phyloP scores from a whole-genome alignment of 1,284 basidiomycete genomes.

The Leccinum griseonigrum region DNA sequence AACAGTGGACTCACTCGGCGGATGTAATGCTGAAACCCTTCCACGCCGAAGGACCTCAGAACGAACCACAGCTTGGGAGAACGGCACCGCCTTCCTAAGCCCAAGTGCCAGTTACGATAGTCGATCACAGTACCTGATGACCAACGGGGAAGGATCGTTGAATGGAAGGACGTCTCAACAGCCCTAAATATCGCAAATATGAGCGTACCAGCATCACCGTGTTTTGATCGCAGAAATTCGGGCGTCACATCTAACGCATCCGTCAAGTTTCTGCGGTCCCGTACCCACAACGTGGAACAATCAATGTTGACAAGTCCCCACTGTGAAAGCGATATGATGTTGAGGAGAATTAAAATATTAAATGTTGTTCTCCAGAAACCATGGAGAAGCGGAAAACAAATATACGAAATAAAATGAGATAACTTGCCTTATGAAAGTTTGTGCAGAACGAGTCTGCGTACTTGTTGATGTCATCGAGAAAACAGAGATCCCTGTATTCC shows the following conservation, averaged over 20 bases:
- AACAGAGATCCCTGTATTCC: conserved; percentile 64
- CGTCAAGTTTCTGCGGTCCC: conserved; percentile 72
- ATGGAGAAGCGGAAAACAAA: neutral
- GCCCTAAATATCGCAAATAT: neutral
- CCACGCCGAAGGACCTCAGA: conserved; percentile 74
- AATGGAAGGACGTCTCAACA: neutral
- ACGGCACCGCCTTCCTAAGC: conserved; percentile 86
- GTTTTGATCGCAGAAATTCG: conserved; percentile 73
- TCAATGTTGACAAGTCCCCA: conserved; percentile 93
- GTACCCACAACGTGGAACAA: conserved; percentile 77
- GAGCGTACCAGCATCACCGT: conserved; percentile 64
- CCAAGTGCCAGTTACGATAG: conserved; percentile 92
- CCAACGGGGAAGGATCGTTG: neutral
- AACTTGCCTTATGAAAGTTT: conserved; percentile 85
- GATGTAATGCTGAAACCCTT: conserved; percentile 78
- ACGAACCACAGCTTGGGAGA: conserved; percentile 95
- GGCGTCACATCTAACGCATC: conserved; percentile 89
- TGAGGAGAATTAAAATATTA: neutral
- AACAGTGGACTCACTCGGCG: conserved; percentile 34
- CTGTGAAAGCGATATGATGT: conserved; percentile 34
- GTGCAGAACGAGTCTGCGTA: conserved; percentile 82
- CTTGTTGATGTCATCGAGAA: conserved; percentile 74
- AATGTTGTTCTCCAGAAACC: neutral
- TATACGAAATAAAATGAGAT: neutral
- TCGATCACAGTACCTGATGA: conserved; percentile 76